Base-by-base conservation (phyloP, 331 rosid species). In the Quercus tomentella region DNA sequence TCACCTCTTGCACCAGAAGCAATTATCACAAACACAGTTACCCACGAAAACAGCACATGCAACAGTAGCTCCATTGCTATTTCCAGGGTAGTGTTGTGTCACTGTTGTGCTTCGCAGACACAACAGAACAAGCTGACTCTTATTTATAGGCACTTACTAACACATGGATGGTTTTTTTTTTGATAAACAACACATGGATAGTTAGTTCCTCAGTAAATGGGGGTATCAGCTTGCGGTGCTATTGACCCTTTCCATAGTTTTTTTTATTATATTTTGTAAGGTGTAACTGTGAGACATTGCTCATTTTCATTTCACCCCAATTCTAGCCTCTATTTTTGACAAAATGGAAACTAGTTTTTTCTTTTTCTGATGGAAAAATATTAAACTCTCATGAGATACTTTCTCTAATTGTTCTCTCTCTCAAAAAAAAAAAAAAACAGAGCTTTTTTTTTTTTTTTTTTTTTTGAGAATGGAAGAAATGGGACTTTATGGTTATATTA, bases 21-120 rank as follows among this genome's bases (percentile, higher is more conserved):
- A 73, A 51, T 20, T 16, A 86, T 14, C 72, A 81, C 70, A 26
- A 88, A 20, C 75, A 87, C 67, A 79, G 70, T 76, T 55, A 79
- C 54, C 65, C 85, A 78, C 16, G 77, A 57, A 58, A 87, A 63
- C 68, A 82, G 23, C 49, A 1, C 65, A n/a, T 67, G 45, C 55
- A 77, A 17, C 33, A 71, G 80, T 5, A 69, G 81, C 84, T 72
- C 76, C 85, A 77, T 80, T 77, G 80, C 41, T 72, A 25, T 75
- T 79, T 15, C 43, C 52, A 26, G 54, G 15, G 54, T 25, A 56
- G 60, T 21, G 43, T 25, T 28, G 12, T 26, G 45, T 41, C 45
- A 41, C 54, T 31, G 17, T 23, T 31, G 41, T 28, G 79, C 72
- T 77, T 80, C 74, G 18, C 51, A 41, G 52, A 26, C 79, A 71